These are phyloP conservation scores for Halenospora varia DNA, from an alignment of 495 filamentous ascomycete genomes.

Conservation along the genomic window DNA sequence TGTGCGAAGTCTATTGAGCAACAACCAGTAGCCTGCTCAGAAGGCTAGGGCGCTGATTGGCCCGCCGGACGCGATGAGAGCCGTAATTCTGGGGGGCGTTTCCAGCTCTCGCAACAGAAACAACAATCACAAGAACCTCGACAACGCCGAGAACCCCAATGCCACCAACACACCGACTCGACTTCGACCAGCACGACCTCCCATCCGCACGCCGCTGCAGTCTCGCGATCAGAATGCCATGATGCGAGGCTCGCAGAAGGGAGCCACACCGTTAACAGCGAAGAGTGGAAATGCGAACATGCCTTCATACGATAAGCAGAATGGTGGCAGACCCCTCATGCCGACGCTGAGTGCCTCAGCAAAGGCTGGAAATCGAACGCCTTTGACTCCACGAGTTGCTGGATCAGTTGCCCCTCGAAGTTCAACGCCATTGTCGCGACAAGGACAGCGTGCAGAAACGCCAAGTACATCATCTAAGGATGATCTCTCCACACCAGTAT, in stretches of 20 bases:
- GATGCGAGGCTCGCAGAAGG: constrained; percentile 25
- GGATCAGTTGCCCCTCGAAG: constrained; percentile 26
- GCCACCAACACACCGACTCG: constrained; percentile 29
- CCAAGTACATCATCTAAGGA: constrained; percentile 31
- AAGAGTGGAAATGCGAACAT: constrained; percentile 32
- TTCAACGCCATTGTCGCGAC: constrained; percentile 34
- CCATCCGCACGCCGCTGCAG: constrained; percentile 16
- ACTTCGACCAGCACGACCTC: constrained; percentile 5
- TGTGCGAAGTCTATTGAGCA: too few species aligned
- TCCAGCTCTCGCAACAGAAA: constrained; percentile 25
- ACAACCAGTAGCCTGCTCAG: background rate
- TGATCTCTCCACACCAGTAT: constrained; percentile 45
- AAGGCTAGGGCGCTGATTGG: background rate
- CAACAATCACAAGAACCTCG: constrained; percentile 17
- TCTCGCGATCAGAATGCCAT: constrained; percentile 28
- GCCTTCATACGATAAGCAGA: constrained; percentile 50
- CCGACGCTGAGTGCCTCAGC: constrained; percentile 45
- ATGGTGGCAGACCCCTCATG: constrained; percentile 37
- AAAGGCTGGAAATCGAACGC: constrained; percentile 29
- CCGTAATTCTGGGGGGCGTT: constrained; percentile 14
- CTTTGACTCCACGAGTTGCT: constrained; percentile 49
- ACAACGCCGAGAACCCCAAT: constrained; percentile 34
- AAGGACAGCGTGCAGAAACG: constrained; percentile 30
- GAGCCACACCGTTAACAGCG: constrained; percentile 7
- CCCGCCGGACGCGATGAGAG: constrained; percentile 7